Percentiles rank a stretch among this genome's conserved stretches.
These are phyloP conservation scores for Jaminaea rosea DNA, from an alignment of 1,284 basidiomycete species.

Conservation along the genomic window DNA sequence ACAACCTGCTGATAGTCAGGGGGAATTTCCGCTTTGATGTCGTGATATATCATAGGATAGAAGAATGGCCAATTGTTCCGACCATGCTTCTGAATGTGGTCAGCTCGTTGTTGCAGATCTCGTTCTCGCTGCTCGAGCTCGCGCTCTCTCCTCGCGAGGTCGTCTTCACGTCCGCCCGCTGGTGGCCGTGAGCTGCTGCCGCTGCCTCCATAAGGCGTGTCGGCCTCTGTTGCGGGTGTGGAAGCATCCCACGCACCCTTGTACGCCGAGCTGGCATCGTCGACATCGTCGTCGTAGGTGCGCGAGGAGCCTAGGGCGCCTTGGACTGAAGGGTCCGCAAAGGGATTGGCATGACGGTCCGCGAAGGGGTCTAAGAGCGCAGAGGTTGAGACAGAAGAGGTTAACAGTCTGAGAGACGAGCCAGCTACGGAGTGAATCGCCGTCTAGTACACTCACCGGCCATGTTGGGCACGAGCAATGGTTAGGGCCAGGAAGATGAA, in stretches of 20 bases:
- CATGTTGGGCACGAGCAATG: not conserved
- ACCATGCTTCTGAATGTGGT: constrained; percentile 68
- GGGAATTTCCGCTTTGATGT: constrained; percentile 79
- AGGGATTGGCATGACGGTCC: constrained; percentile 45
- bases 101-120: constrained; percentile 55
- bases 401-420: not conserved
- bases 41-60: constrained; percentile 87
- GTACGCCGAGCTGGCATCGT: constrained; percentile 7
- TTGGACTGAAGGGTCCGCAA: constrained; percentile 47
- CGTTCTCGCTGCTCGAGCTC: constrained; percentile 70
- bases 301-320: constrained; percentile 31
- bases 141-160: constrained; percentile 63
- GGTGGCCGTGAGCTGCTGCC: constrained; percentile 9
- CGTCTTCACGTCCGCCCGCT: constrained; percentile 58
- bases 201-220: not conserved
- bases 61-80: constrained; percentile 85
- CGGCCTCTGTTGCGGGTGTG: no score
- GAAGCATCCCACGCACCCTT: not conserved
- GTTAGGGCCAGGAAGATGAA: no score
- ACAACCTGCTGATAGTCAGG: constrained; percentile 69
- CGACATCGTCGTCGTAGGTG: constrained; percentile 19
- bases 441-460: not conserved
- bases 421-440: not conserved
- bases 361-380: constrained; percentile 24
- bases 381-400: not conserved